Evolutionary conservation across 805 yeast genomes (phyloP), one percentile per base, ranked within the genome.

Genomic region (Ogataea philodendri): DNA sequence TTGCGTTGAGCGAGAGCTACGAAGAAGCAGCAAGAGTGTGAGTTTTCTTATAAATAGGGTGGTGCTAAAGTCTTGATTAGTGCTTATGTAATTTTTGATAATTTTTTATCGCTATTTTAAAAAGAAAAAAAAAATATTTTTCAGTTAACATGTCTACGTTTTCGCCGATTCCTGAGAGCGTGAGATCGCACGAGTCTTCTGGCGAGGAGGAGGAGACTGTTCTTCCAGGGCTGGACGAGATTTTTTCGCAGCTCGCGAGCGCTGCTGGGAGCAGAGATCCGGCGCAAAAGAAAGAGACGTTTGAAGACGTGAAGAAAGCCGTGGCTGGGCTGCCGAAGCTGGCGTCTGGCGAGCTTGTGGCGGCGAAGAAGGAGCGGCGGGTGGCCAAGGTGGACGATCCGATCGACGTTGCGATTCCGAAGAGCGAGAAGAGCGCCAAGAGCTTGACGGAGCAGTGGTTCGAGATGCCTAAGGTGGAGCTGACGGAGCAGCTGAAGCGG

Each of bases 371-470:
- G 27, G 7, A 30, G 11, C 19, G 24, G 9, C 24, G 43, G 36
- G 30, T 31, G 31, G 55, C 36, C 31, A 47, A 26, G 50, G 42
- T 47, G n/a, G 64, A 70, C 37, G 81, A 76, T 45, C 74, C 79
- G 9, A 69, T 59, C 5, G 47, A 47, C 5, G 37, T 47, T 17
- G 47, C 44, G n/a, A 32, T 55, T 45, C 41, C 60, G 22, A 37
- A 22, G 37, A 44, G 44, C 13, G 37, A 42, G 11, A 44, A 45
- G 20, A 49, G 48, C 32, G 48, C 51, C 6, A 60, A 63, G 20
- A 58, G 80, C 1, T 87, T 86, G 1, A 31, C 48, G 5, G 58
- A 62, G 19, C 66, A 78, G 43, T 89, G 97, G 97, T 89, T 86
- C 52, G 70, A 77, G 33, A 68, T 89, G 72, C 86, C 87, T 19